A percentile compares a stretch with the other conserved stretches of the same genome.
phyloP scores from a whole-genome alignment of 108 stramenopile species.

The Thalassiosira profunda region DNA sequence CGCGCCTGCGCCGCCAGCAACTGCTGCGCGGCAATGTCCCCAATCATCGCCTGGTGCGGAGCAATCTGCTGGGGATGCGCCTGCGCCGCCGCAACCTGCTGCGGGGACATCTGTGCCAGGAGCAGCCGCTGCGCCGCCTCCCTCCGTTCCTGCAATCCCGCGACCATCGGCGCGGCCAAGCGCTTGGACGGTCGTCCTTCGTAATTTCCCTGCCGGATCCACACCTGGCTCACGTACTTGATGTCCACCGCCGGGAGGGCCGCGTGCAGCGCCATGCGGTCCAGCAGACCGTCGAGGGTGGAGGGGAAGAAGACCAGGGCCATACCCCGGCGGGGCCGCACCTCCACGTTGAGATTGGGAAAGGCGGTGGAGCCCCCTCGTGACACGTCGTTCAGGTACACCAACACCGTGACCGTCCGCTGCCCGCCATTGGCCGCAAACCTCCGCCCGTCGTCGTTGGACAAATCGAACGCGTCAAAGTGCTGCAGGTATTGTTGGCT shows the following conservation, averaged over 20 bases:
- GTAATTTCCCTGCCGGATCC: constrained; percentile 94
- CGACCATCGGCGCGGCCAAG: constrained; percentile 64
- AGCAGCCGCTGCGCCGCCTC: constrained; percentile 19
- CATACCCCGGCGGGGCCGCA: constrained; percentile 82
- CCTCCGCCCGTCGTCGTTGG: constrained; percentile 78
- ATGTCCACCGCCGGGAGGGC: constrained; percentile 89
- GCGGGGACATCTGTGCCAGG: constrained; percentile 8
- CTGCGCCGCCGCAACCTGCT: constrained; percentile 8
- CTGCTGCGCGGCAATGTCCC: no score
- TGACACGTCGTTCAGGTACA: constrained; percentile 95
- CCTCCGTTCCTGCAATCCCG: constrained; percentile 57
- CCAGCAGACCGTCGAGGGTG: constrained; percentile 90
- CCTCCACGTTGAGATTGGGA: constrained; percentile 81
- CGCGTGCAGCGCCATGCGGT: constrained; percentile 91
- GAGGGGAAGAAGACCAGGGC: constrained; percentile 97
- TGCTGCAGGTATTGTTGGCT: constrained; percentile 87
- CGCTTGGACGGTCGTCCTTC: constrained; percentile 79
- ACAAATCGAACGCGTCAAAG: constrained; percentile 93
- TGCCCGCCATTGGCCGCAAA: constrained; percentile 95
- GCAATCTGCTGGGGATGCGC: neutral
- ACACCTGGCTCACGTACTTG: constrained; percentile 98
- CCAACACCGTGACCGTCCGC: constrained; percentile 91
- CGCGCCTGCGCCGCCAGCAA: neutral
- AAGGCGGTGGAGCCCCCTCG: constrained; percentile 93
- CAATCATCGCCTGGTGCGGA: neutral